Conservation (phyloP, 495 filamentous ascomycete genomes). For the Xylaria nigripes region DNA sequence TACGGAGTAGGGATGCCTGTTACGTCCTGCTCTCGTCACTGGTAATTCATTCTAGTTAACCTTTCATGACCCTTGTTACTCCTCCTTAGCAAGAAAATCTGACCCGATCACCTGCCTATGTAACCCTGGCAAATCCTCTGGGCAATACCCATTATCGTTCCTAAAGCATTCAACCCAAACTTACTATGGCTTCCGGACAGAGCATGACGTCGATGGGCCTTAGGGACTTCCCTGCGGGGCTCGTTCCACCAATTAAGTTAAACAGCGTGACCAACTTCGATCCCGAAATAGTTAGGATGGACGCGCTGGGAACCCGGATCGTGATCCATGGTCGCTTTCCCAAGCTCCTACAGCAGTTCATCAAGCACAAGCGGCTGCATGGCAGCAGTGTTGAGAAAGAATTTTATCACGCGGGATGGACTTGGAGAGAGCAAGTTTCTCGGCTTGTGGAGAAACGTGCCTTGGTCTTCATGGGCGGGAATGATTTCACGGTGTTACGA, state of each 20-base stretch:
- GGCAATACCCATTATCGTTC: not conserved
- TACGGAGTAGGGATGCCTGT: no score
- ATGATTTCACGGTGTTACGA: conserved; percentile 17
- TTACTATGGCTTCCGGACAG: not conserved
- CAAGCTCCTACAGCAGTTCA: conserved; percentile 15
- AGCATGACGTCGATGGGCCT: conserved; percentile 11
- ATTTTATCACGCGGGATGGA: conserved; percentile 14
- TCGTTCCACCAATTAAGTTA: conserved; percentile 4
- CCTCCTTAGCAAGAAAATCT: not conserved
- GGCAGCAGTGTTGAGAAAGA: conserved; percentile 9
- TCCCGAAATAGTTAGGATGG: conserved; percentile 3
- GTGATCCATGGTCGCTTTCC: conserved; percentile 17
- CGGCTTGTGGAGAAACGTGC: conserved; percentile 21
- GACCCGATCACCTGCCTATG: not conserved
- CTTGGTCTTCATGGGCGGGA: conserved; percentile 10
- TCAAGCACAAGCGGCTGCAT: conserved; percentile 16
- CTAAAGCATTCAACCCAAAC: not conserved
- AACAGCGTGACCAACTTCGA: conserved; percentile 20
- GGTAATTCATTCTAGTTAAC: no score
- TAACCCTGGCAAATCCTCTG: not conserved
- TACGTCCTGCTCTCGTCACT: no score
- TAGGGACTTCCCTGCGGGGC: conserved; percentile 5
- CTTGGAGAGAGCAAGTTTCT: conserved; percentile 12
- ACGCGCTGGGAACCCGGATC: conserved; percentile 17
- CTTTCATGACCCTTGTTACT: not conserved